Conservation (phyloP, 2,329 filamentous ascomycete genomes). For the Huntiella savannae region DNA sequence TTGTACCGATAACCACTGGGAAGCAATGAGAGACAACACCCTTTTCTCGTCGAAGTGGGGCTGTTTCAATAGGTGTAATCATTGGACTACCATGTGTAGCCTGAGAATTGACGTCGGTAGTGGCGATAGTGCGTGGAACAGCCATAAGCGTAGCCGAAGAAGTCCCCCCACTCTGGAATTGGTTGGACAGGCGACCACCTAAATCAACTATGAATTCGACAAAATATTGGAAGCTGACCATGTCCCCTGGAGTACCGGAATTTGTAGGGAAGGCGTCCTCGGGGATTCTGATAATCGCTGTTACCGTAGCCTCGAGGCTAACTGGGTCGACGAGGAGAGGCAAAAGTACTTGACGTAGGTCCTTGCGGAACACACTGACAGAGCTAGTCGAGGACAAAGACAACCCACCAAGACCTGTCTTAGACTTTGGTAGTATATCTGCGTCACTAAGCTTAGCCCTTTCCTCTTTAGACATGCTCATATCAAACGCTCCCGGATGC, state of each 20-base stretch:
- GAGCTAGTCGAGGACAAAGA: constrained; percentile 74
- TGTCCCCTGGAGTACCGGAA: constrained; percentile 67
- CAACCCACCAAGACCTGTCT: constrained; percentile 68
- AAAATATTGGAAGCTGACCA: constrained; percentile 91
- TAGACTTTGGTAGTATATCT: constrained; percentile 72
- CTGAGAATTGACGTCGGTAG: constrained; percentile 23
- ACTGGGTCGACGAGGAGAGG: constrained; percentile 73
- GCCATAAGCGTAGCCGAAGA: constrained; percentile 22
- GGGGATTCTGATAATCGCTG: constrained; percentile 66
- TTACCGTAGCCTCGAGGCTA: constrained; percentile 61
- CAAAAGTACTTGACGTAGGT: constrained; percentile 72
- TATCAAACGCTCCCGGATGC: constrained; percentile 28
- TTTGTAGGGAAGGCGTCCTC: constrained; percentile 89
- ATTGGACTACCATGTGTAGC: constrained; percentile 30
- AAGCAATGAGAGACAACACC: constrained; percentile 77
- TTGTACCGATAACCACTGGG: constrained; percentile 72
- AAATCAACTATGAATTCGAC: constrained; percentile 86
- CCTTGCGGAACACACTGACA: constrained; percentile 86
- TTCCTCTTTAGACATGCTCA: constrained; percentile 38
- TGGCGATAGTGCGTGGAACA: constrained; percentile 15
- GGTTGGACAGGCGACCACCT: constrained; percentile 64
- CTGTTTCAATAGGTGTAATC: constrained; percentile 67
- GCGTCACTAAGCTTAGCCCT: constrained; percentile 54
- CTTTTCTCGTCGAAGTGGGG: constrained; percentile 70
- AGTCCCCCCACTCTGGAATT: constrained; percentile 45